phyloP scores from a whole-genome alignment of 2,329 filamentous ascomycete species.

The Pyrenochaeta sp. region DNA sequence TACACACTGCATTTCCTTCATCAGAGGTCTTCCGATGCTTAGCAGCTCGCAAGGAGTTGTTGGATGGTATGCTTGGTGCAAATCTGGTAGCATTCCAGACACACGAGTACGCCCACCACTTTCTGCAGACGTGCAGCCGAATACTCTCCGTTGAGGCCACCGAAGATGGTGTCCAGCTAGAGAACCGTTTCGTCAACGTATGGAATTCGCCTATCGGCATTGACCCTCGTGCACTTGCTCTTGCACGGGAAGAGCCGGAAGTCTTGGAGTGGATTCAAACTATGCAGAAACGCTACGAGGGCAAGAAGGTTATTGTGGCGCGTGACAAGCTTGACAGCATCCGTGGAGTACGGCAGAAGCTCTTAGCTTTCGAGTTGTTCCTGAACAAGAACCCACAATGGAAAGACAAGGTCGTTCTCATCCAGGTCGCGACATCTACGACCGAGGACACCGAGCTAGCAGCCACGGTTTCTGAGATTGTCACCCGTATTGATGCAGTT shows the following conservation, averaged over 20 bases:
- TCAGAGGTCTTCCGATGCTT: constrained; percentile 96
- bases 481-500: constrained; percentile 89
- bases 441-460: constrained; percentile 89
- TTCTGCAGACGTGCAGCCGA: constrained; percentile 93
- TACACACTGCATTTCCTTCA: constrained; percentile 94
- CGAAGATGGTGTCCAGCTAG: constrained; percentile 85
- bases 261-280: constrained; percentile 81
- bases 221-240: constrained; percentile 77
- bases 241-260: constrained; percentile 74
- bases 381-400: constrained; percentile 92
- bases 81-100: constrained; percentile 95
- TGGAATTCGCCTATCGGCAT: constrained; percentile 88
- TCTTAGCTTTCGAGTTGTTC: constrained; percentile 91
- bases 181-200: constrained; percentile 93
- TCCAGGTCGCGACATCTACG: constrained; percentile 91
- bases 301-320: constrained; percentile 89
- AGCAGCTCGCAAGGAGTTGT: constrained; percentile 82
- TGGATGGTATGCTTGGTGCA: constrained; percentile 91
- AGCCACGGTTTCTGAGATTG: constrained; percentile 89
- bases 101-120: constrained; percentile 90
- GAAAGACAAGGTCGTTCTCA: constrained; percentile 85
- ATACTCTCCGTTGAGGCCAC: constrained; percentile 90
- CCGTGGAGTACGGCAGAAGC: constrained; percentile 90
- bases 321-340: constrained; percentile 95
- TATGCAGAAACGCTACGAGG: constrained; percentile 83